Conservation (phyloP, 176 grass and related monocot genomes). For the Chrysopogon serrulatus region DNA sequence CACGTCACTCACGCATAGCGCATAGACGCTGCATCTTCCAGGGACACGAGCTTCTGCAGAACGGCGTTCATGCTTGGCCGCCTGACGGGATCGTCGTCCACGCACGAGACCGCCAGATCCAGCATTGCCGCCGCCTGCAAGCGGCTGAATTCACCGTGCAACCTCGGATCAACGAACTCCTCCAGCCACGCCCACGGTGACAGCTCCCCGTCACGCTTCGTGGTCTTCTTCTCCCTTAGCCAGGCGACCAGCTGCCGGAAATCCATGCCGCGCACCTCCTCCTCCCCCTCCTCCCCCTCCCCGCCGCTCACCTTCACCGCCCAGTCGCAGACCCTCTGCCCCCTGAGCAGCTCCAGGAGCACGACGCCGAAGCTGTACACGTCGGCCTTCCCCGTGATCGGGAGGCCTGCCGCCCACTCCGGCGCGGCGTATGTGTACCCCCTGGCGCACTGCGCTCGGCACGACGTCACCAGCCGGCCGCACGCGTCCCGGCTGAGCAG, state of each 20-base stretch:
- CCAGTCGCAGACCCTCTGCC: slow-evolving; percentile 45
- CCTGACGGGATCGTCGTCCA: slow-evolving; percentile 38
- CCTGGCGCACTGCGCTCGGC: slow-evolving; percentile 31
- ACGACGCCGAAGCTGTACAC: slow-evolving; percentile 94
- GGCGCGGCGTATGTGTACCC: slow-evolving; percentile 62
- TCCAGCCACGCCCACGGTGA: slow-evolving; percentile 21
- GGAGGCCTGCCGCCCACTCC: slow-evolving; percentile 47
- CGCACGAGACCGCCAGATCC: slow-evolving; percentile 42
- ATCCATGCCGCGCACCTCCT: background rate
- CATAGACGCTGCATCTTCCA: background rate
- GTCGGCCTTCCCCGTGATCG: slow-evolving; percentile 67
- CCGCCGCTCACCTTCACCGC: background rate
- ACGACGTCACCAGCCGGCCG: slow-evolving; percentile 14
- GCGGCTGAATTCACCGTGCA: slow-evolving; percentile 35
- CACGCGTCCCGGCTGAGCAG: slow-evolving; percentile 38
- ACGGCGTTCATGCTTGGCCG: slow-evolving; percentile 47
- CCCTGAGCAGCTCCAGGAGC: slow-evolving; percentile 67
- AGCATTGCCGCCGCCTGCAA: slow-evolving; percentile 34
- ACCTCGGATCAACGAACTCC: slow-evolving; percentile 28
- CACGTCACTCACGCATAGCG: background rate
- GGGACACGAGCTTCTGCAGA: slow-evolving; percentile 28
- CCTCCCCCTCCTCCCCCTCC: background rate
- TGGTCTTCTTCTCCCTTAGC: slow-evolving; percentile 28
- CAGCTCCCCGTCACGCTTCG: background rate
- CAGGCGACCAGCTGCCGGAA: slow-evolving; percentile 12